phyloP scores from a whole-genome alignment of 768 basidiomycete genomes.

The Lactarius evosmus region DNA sequence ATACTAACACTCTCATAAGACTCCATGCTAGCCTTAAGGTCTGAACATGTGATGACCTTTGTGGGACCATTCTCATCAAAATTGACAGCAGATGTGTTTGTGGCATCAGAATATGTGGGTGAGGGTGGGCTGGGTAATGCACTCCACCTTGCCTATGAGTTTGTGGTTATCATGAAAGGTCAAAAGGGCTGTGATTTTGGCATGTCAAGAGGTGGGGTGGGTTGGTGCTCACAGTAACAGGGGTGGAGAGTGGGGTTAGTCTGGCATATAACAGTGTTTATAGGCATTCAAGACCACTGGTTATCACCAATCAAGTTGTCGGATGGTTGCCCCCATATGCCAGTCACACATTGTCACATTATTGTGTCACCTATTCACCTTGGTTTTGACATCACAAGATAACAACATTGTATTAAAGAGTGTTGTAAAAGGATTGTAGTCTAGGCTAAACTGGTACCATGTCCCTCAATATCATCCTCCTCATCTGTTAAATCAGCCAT shows the following conservation, averaged over 20 bases:
- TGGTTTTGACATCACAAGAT: no score
- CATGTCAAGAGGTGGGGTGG: constrained; percentile 33
- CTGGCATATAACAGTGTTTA: no score
- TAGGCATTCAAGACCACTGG: no score
- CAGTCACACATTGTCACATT: no score
- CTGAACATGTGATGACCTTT: constrained; percentile 77
- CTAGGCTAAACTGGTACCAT: no score
- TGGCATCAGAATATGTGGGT: constrained; percentile 80
- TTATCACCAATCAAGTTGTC: no score
- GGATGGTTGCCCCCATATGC: no score
- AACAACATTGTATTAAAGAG: no score
- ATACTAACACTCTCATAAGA: constrained; percentile 74
- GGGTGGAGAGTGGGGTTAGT: not conserved
- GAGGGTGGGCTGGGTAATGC: constrained; percentile 65
- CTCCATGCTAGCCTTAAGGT: constrained; percentile 74
- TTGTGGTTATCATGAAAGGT: constrained; percentile 42
- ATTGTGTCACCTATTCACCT: no score
- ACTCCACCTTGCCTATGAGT: constrained; percentile 36
- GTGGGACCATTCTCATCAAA: constrained; percentile 71
- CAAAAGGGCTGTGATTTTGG: constrained; percentile 59
- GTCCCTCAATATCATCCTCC: no score
- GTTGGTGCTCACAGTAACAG: not conserved
- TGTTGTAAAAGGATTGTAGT: no score
- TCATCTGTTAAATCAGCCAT: no score
- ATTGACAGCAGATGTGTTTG: constrained; percentile 73